phyloP scores from a whole-genome alignment of 352 stramenopile species.

The Bremia lactucae region DNA sequence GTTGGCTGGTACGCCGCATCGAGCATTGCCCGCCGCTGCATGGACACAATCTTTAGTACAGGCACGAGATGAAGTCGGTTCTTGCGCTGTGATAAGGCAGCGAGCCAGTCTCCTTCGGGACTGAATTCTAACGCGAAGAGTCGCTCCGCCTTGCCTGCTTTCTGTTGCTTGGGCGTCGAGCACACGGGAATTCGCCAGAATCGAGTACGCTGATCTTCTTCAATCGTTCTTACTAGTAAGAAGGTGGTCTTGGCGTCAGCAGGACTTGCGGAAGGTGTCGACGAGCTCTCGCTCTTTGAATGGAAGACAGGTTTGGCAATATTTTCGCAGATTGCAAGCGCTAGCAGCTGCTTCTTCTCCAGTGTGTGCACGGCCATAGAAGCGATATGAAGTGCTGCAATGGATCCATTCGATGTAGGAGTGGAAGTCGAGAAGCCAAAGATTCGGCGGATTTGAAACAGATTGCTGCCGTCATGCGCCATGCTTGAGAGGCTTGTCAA shows the following conservation, averaged over 20 bases:
- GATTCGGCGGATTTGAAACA: slow-evolving; percentile 72
- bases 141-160: slow-evolving; percentile 33
- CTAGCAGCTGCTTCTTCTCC: slow-evolving; percentile 68
- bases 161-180: slow-evolving; percentile 54
- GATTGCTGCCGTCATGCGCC: slow-evolving; percentile 31
- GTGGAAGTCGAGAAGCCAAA: slow-evolving; percentile 22
- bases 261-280: neutral
- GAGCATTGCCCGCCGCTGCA: slow-evolving; percentile 46
- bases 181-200: slow-evolving; percentile 63
- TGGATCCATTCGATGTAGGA: neutral
- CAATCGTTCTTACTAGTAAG: slow-evolving; percentile 59
- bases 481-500: slow-evolving; percentile 5
- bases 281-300: neutral
- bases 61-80: slow-evolving; percentile 72
- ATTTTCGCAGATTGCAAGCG: slow-evolving; percentile 36
- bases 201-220: slow-evolving; percentile 57
- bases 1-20: slow-evolving; percentile 39
- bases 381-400: slow-evolving; percentile 28
- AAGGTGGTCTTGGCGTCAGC: slow-evolving; percentile 33
- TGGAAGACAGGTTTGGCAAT: neutral
- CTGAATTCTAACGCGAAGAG: slow-evolving; percentile 66
- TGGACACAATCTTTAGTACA: slow-evolving; percentile 45
- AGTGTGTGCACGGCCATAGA: slow-evolving; percentile 57
- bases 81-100: slow-evolving; percentile 57
- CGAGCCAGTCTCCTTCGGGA: slow-evolving; percentile 81